Conservation (phyloP, 1,284 basidiomycete species). For the Ceraceosorus bombacis region DNA sequence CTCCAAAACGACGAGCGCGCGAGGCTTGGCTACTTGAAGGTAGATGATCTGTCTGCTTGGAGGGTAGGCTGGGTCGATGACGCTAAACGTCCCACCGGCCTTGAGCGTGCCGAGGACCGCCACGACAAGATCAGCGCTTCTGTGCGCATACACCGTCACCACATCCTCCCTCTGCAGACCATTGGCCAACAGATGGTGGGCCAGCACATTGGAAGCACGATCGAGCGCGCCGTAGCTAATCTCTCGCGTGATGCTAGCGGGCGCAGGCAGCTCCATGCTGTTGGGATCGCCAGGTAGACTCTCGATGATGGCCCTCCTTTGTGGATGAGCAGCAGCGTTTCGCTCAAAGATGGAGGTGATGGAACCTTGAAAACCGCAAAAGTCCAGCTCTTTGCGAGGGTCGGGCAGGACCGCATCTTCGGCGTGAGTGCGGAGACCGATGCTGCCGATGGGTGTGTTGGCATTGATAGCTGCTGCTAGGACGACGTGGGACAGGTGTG, state of each 20-base stretch:
- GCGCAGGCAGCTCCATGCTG: conserved; percentile 62
- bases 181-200: conserved; percentile 77
- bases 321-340: conserved; percentile 39
- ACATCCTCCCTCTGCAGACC: conserved; percentile 90
- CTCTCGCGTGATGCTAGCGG: conserved; percentile 55
- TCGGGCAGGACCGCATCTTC: conserved; percentile 71
- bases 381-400: conserved; percentile 83
- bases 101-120: conserved; percentile 96
- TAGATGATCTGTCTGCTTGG: conserved; percentile 91
- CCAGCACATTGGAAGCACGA: conserved; percentile 77
- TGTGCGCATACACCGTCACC: conserved; percentile 96
- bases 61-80: conserved; percentile 97
- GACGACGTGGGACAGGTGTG: conserved; percentile 76
- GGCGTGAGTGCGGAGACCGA: conserved; percentile 52
- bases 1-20: conserved; percentile 84
- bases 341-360: conserved; percentile 63
- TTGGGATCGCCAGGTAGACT: conserved; percentile 54
- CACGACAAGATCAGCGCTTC: conserved; percentile 91
- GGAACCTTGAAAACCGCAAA: conserved; percentile 95
- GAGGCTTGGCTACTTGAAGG: conserved; percentile 83
- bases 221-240: conserved; percentile 79
- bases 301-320: conserved; percentile 43
- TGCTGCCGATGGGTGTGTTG: conserved; percentile 38
- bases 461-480: conserved; percentile 60
- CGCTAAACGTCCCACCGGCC: conserved; percentile 92